Conservation (phyloP, 306 rosid genomes). For the Medicago arabica region DNA sequence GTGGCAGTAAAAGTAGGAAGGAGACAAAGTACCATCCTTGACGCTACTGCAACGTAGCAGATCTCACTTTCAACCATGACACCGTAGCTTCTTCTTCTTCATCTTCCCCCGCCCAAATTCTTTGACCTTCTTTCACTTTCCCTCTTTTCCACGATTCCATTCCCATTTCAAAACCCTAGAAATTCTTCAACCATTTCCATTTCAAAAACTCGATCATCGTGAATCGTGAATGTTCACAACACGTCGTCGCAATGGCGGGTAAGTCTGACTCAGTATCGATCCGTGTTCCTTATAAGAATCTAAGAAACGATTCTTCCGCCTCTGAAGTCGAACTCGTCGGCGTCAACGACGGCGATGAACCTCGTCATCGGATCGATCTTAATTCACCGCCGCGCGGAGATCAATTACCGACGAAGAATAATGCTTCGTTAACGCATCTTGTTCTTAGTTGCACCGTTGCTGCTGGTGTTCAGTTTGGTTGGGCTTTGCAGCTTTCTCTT, state of each 20-base stretch:
- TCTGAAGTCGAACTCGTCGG: conserved; percentile 76
- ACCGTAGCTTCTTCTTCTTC: conserved; percentile 16
- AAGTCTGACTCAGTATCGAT: conserved; percentile 64
- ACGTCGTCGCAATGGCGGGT: conserved; percentile 62
- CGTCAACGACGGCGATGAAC: conserved; percentile 39
- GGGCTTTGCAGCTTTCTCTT: conserved; percentile 98
- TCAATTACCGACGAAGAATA: conserved; percentile 39
- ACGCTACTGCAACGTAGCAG: conserved; percentile 49
- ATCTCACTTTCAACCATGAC: conserved; percentile 32
- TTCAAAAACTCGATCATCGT: conserved; percentile 1
- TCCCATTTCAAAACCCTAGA: conserved; percentile 33
- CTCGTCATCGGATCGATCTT: conserved; percentile 57
- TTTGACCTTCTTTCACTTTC: conserved; percentile 45
- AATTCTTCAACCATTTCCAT: background rate
- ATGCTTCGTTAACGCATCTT: conserved; percentile 52
- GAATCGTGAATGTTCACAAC: conserved; percentile 42
- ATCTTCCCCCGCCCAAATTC: conserved; percentile 55
- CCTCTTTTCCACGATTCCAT: conserved; percentile 10
- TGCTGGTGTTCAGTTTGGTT: conserved; percentile 98
- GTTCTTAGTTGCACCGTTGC: conserved; percentile 94
- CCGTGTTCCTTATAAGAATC: conserved; percentile 82
- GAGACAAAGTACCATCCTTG: conserved; percentile 34
- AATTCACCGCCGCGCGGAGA: conserved; percentile 47
- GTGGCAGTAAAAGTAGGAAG: conserved; percentile 37
- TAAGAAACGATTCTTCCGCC: conserved; percentile 60